phyloP scores from a whole-genome alignment of 441 rosid species.

The Monsonia emarginata region DNA sequence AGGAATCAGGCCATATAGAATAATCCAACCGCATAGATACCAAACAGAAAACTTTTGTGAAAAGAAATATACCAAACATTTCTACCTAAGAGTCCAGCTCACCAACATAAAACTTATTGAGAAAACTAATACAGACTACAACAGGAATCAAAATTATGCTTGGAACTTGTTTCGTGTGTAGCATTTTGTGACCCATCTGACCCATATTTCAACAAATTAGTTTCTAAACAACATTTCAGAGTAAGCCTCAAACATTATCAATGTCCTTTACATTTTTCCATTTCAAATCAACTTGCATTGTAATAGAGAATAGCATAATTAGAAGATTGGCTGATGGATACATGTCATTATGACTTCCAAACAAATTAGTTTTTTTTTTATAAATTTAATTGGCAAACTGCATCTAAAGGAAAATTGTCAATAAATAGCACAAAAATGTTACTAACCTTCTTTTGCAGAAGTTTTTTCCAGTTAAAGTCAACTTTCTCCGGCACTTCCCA shows the following conservation, averaged over 20 bases:
- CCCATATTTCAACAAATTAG: not conserved
- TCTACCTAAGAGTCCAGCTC: not conserved
- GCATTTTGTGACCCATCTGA: not conserved
- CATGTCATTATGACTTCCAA: not conserved
- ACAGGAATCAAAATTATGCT: no score
- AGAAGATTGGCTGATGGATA: not conserved
- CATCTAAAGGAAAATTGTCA: not conserved
- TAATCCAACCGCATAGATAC: conserved; percentile 1
- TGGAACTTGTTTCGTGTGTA: no score
- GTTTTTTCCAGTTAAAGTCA: conserved; percentile 84
- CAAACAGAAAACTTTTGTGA: not conserved
- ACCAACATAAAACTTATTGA: not conserved
- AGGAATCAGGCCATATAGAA: conserved; percentile 3
- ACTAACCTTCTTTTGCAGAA: conserved; percentile 80
- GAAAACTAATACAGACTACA: not conserved
- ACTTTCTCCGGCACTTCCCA: conserved; percentile 79
- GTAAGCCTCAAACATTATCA: not conserved
- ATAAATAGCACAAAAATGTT: not conserved
- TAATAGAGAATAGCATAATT: not conserved
- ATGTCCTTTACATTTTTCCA: not conserved
- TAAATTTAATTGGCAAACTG: no score
- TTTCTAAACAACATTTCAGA: not conserved
- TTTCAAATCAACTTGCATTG: not conserved
- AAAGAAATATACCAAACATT: not conserved
- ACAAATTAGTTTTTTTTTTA: not conserved